Percentiles rank a stretch among this genome's conserved stretches.
Conservation (phyloP, 495 filamentous ascomycete species). For the Penicillium coprophilum region DNA sequence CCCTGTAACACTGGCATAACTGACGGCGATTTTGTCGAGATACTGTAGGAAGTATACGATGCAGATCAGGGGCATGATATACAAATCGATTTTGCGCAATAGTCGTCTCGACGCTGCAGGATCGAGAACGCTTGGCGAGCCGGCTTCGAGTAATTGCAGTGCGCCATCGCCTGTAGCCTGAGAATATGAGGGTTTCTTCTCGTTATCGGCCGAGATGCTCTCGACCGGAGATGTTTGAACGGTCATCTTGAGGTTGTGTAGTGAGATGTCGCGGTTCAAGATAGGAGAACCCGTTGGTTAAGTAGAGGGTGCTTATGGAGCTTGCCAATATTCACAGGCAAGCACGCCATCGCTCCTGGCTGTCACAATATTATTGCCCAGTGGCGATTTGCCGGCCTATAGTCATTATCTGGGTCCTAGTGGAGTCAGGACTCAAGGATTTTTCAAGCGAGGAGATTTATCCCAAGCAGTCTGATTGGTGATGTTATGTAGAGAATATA, state of each 20-base stretch:
- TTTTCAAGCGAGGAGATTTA: neutral
- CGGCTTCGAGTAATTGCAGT: conserved; percentile 5
- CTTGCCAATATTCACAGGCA: neutral
- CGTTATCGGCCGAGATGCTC: neutral
- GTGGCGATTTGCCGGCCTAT: neutral
- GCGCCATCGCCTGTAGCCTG: conserved; percentile 3
- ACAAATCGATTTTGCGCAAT: conserved; percentile 45
- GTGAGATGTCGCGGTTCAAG: neutral
- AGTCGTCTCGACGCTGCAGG: conserved; percentile 5
- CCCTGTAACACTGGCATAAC: conserved; percentile 13
- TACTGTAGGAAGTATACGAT: conserved; percentile 39
- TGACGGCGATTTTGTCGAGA: conserved; percentile 51
- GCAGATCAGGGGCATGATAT: conserved; percentile 46
- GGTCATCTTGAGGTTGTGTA: neutral
- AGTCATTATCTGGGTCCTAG: neutral
- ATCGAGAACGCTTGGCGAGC: neutral
- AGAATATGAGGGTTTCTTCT: neutral
- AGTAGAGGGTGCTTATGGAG: neutral
- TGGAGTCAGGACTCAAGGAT: neutral
- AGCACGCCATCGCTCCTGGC: neutral
- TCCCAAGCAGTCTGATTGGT: neutral
- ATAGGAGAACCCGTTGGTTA: neutral
- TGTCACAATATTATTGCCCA: neutral
- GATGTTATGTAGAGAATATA: too few species aligned
- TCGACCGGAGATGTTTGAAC: neutral